Evolutionary conservation across 2,329 filamentous ascomycete genomes (phyloP), one percentile per base, ranked within the genome.

Genomic region (Botrytis deweyae): DNA sequence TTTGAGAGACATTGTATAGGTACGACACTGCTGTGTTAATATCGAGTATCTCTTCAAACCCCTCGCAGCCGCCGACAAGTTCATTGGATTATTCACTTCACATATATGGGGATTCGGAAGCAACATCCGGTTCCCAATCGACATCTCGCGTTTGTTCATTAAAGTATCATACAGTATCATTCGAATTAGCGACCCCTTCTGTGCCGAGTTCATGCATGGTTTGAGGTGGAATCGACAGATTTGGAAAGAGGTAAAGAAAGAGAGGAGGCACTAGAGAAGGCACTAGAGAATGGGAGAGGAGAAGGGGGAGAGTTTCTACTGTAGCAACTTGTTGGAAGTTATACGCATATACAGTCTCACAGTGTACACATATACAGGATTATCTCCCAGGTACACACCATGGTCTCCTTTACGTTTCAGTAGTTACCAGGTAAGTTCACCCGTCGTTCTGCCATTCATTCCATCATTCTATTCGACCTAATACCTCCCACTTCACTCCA

Each of bases 61-160:
- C 25, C 65, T 40, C 65, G 52, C 38, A 29, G 22, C 36, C 40
- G 44, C 18, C 22, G 25, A 36, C 25, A 52, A 52, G 12, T 18
- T 55, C 46, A 67, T 52, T 49, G 64, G 44, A 66, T n/a, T 52
- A 66, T n/a, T 52, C 18, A 52, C n/a, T 52, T n/a, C 20, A 52
- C 20, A 33, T 22, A 4, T 7, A 52, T 25, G 64, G 42, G 33
- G 64, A 25, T 16, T 52, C 44, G 44, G 64, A 38, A 52, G 64
- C 52, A n/a, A 52, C 64, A 38, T 49, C 33, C 62, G 40, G 3
- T 61, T 22, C 58, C 33, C 22, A 29, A 29, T 64, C 62, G 62
- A 64, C 44, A 52, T 66, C 64, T 46, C 29, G 44, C 33, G 29
- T 52, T 25, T 36, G 64, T 10, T 25, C 12, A 36, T 66, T 18